Percentiles rank a stretch among this genome's conserved stretches.
Evolutionary conservation across 2,329 filamentous ascomycete species (phyloP).

Genomic region (Trichocomaceae sp.): DNA sequence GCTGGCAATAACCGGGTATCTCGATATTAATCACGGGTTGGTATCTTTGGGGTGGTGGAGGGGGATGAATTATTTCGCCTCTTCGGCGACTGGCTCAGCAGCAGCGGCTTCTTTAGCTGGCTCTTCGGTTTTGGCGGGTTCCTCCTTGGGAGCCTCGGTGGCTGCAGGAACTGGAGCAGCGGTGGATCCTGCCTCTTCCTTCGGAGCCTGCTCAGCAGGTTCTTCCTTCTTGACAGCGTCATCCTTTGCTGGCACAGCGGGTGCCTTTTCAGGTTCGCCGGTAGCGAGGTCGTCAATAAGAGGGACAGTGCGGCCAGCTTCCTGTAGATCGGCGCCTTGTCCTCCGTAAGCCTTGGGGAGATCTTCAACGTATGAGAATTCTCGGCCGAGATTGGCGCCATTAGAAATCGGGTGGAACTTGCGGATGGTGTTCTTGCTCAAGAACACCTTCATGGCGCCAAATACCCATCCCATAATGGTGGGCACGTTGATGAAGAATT

Average conservation of each 20-base stretch:
- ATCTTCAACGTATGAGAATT: constrained; percentile 55
- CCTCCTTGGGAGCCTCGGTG: constrained; percentile 14
- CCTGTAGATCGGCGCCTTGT: constrained; percentile 50
- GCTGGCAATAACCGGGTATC: constrained; percentile 13
- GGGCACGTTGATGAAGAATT: constrained; percentile 95
- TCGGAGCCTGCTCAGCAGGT: constrained; percentile 3
- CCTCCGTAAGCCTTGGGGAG: constrained; percentile 77
- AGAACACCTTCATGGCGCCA: constrained; percentile 65
- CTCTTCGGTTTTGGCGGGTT: constrained; percentile 9
- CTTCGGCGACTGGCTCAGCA: constrained; percentile 8
- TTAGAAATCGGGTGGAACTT: constrained; percentile 74
- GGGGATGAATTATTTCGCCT: constrained; percentile 10
- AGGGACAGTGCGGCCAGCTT: constrained; percentile 26
- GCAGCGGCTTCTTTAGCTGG: constrained; percentile 5
- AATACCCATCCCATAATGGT: constrained; percentile 86
- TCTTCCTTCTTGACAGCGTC: constrained; percentile 14
- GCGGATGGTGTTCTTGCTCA: constrained; percentile 65
- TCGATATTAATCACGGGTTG: constrained; percentile 12
- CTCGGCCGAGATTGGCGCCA: constrained; percentile 60
- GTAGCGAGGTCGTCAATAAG: constrained; percentile 22
- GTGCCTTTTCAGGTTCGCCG: constrained; percentile 10
- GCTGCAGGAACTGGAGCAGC: neutral
- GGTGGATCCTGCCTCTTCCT: neutral
- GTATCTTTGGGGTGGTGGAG: too few relatives aligned
- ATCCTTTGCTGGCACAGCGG: constrained; percentile 7